Percentiles rank a stretch among this genome's conserved stretches.
Conservation (phyloP, 345 rosid genomes). For the Populus euphratica region DNA sequence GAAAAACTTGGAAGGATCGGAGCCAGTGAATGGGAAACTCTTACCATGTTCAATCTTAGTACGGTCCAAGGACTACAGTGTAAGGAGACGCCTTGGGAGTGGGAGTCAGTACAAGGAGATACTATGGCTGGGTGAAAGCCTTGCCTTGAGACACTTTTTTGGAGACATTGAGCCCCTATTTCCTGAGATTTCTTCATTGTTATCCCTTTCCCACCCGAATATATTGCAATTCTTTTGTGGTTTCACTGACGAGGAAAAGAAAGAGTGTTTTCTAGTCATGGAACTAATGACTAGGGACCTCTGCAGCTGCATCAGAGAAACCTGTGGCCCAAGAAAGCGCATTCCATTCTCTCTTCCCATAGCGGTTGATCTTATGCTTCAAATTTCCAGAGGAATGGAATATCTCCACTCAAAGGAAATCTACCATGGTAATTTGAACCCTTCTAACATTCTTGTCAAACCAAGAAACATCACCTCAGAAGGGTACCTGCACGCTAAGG, state of each 20-base stretch:
- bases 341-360: conserved; percentile 25
- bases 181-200: conserved; percentile 24
- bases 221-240: conserved; percentile 15
- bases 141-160: conserved; percentile 24
- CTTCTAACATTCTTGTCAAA: conserved; percentile 23
- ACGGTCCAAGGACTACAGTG: conserved; percentile 22
- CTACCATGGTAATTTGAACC: conserved; percentile 23
- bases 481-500: conserved; percentile 24
- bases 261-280: conserved; percentile 27
- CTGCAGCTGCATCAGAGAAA: conserved; percentile 21
- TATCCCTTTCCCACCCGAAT: conserved; percentile 23
- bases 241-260: conserved; percentile 29
- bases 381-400: conserved; percentile 32
- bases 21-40: conserved; percentile 3
- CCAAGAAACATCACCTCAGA: conserved; percentile 10
- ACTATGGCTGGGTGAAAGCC: conserved; percentile 26
- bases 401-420: conserved; percentile 25
- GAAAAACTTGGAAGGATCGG: conserved; percentile 16
- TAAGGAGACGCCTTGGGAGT: conserved; percentile 18
- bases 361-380: conserved; percentile 32
- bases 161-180: conserved; percentile 14
- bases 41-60: conserved; percentile 17
- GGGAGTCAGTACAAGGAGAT: conserved; percentile 29
- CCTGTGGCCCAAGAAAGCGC: conserved; percentile 25
- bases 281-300: conserved; percentile 29